Conservation (phyloP, 441 rosid species). For the Corymbia citriodora region DNA sequence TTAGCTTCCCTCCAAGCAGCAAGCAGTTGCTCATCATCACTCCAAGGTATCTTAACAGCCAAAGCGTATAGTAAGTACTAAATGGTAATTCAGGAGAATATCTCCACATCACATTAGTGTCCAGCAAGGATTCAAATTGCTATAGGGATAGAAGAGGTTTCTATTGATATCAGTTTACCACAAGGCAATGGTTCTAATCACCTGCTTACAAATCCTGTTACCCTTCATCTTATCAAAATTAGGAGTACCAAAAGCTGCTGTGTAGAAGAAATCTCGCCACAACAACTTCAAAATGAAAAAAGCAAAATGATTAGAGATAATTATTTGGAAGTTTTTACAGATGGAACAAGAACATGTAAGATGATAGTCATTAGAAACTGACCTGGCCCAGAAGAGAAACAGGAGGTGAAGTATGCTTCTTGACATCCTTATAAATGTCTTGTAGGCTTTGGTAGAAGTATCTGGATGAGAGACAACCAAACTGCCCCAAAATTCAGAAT, state of each 20-base stretch:
- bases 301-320: neutral
- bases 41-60: slow-evolving; percentile 80
- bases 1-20: slow-evolving; percentile 91
- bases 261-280: slow-evolving; percentile 94
- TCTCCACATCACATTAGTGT: neutral
- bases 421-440: slow-evolving; percentile 48
- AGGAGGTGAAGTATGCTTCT: slow-evolving; percentile 79
- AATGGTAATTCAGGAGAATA: neutral
- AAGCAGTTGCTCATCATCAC: slow-evolving; percentile 55
- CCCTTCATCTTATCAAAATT: slow-evolving; percentile 86
- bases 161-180: neutral
- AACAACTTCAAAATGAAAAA: slow-evolving; percentile 42
- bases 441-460: slow-evolving; percentile 83
- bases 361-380: slow-evolving; percentile 6
- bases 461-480: slow-evolving; percentile 97
- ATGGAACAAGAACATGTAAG: neutral
- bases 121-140: neutral
- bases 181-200: slow-evolving; percentile 3
- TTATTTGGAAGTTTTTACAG: neutral
- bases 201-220: slow-evolving; percentile 91
- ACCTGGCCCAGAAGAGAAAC: slow-evolving; percentile 98
- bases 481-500: slow-evolving; percentile 45
- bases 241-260: slow-evolving; percentile 86
- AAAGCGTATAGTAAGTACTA: neutral
- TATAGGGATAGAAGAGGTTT: neutral